Percentiles rank a stretch among this genome's conserved stretches.
These are phyloP conservation scores for Leishmania tropica DNA, from an alignment of 208 protist species.

Conservation along the genomic window DNA sequence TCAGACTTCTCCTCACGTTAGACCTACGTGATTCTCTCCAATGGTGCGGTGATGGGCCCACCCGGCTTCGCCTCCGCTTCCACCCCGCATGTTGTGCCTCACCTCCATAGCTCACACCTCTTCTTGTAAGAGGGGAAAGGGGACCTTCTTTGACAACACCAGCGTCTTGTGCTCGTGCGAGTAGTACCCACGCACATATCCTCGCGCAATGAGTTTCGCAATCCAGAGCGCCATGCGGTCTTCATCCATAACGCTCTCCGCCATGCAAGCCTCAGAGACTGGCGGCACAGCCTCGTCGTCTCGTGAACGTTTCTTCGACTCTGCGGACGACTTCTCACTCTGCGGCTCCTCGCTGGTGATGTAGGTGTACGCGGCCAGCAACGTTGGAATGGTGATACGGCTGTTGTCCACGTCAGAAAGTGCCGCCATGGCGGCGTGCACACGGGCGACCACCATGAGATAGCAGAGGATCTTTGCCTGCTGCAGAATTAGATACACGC, in stretches of 20 bases:
- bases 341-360: constrained; percentile 18
- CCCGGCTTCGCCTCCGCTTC: neutral
- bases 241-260: constrained; percentile 43
- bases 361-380: constrained; percentile 58
- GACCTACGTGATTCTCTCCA: neutral
- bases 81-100: neutral
- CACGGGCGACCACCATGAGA: constrained; percentile 61
- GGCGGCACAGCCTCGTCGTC: neutral
- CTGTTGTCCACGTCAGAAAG: constrained; percentile 65
- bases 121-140: constrained; percentile 62
- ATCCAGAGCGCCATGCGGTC: constrained; percentile 77
- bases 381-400: constrained; percentile 58
- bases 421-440: constrained; percentile 50
- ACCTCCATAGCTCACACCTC: neutral
- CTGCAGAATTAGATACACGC: constrained; percentile 75
- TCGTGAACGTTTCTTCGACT: constrained; percentile 26
- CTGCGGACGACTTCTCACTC: neutral
- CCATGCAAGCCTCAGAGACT: constrained; percentile 8
- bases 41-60: neutral
- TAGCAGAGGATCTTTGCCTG: constrained; percentile 67
- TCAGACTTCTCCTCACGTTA: neutral
- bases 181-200: constrained; percentile 76
- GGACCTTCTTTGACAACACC: constrained; percentile 68
- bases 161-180: constrained; percentile 85
- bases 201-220: constrained; percentile 68